Evolutionary conservation across 2,329 filamentous ascomycete genomes (phyloP), one percentile per base, ranked within the genome.

Genomic region (Xenoacremonium recifei): DNA sequence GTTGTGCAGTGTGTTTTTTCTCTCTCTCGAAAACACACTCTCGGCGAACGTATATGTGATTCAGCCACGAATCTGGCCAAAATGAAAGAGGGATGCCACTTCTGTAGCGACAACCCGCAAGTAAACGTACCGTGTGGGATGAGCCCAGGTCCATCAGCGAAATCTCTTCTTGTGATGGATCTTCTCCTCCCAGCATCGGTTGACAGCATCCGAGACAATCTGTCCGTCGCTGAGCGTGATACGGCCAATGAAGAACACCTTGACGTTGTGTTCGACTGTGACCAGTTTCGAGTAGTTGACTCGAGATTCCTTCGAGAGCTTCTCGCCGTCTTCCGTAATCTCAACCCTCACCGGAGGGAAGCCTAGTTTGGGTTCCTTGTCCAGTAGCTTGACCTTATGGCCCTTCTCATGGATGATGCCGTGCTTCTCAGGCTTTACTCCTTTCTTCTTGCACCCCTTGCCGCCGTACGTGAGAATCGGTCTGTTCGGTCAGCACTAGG

Each of bases 261-360:
- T 71, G 50, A 73, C 63, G 51, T 82, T 82, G 60, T 81, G 78
- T 56, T 80, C 76, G 19, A 82, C 66, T 3, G 75, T 77, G 20
- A 71, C 66, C 5, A 76, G 62, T 48, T 80, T 80, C 5, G 75
- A 72, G 57, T 80, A 81, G 59, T 81, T 80, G 49, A 80, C 69
- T 5, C 78, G 71, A 11, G 78, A 82, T 46, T 75, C 70, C 21
- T 50, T 65, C 10, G 65, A 64, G 6, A 81, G 64, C 40, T 60
- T 69, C 45, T 80, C 75, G 21, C 64, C 66, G 12, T 64, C 58
- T 4, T 65, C 60, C 16, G 58, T 63, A 16, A 79, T 68, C 1
- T 66, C 57, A 31, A 77, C 65, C 20, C 61, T 61, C 25, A 80
- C 66, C 0, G 77, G 69, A 0, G 51, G 23, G 37, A 75, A 78